Evolutionary conservation across 129 eudicot species (phyloP).

Genomic region (Mikania micrantha): DNA sequence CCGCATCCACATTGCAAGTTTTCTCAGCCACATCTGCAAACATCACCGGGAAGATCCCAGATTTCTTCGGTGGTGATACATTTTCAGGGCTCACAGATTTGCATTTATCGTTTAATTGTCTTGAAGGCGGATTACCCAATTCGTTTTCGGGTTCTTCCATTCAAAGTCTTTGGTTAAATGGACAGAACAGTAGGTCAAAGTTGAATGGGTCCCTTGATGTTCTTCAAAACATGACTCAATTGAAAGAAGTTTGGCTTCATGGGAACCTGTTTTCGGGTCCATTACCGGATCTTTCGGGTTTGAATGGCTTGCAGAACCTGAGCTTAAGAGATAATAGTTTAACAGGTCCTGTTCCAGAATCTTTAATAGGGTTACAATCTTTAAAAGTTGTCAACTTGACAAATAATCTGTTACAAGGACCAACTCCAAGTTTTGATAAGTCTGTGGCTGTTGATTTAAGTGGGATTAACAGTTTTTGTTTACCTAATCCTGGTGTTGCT

Average conservation of each 20-base stretch:
- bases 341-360: conserved; percentile 47
- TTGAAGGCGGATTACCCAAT: conserved; percentile 26
- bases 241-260: conserved; percentile 57
- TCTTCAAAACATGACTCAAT: conserved; percentile 39
- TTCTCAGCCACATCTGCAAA: conserved; percentile 52
- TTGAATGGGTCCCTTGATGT: conserved; percentile 46
- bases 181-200: conserved; percentile 15
- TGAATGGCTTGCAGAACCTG: conserved; percentile 40
- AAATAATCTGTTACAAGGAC: conserved; percentile 60
- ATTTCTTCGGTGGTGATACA: conserved; percentile 37
- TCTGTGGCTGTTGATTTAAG: conserved; percentile 13
- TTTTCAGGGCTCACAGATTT: conserved; percentile 17
- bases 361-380: conserved; percentile 12
- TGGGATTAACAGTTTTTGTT: conserved; percentile 48
- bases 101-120: conserved; percentile 1
- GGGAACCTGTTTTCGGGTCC: conserved; percentile 49
- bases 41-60: conserved; percentile 36
- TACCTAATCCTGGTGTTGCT: conserved; percentile 34
- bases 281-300: conserved; percentile 45
- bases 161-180: conserved; percentile 52
- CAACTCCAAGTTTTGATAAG: conserved; percentile 31
- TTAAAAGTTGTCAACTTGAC: conserved; percentile 4
- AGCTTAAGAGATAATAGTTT: conserved; percentile 61
- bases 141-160: conserved; percentile 37
- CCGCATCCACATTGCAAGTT: conserved; percentile 29